Percentiles rank a stretch among this genome's conserved stretches.
Conservation (phyloP, 2,329 filamentous ascomycete species). For the Cadophora sp. region DNA sequence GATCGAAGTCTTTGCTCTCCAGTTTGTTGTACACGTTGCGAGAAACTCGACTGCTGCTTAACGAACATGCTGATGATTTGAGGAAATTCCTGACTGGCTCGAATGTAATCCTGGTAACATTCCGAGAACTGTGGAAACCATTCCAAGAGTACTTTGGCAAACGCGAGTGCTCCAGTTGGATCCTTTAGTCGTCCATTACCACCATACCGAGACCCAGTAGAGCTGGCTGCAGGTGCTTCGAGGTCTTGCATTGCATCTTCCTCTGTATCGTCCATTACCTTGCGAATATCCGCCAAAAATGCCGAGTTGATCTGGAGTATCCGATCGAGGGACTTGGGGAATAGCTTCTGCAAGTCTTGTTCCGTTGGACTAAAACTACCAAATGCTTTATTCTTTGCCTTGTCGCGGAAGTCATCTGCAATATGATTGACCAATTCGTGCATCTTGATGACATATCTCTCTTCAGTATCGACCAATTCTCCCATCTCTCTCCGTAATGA, state of each 20-base stretch:
- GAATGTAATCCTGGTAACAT: constrained; percentile 93
- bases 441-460: constrained; percentile 89
- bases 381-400: constrained; percentile 63
- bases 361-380: constrained; percentile 75
- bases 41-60: constrained; percentile 82
- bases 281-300: constrained; percentile 79
- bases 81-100: constrained; percentile 86
- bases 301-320: constrained; percentile 83
- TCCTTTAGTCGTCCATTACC: constrained; percentile 63
- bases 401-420: constrained; percentile 78
- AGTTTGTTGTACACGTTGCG: constrained; percentile 77
- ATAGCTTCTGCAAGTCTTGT: constrained; percentile 76
- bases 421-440: constrained; percentile 83
- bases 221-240: constrained; percentile 61
- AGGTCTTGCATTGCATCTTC: constrained; percentile 80
- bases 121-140: constrained; percentile 94
- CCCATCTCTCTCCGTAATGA: constrained; percentile 86
- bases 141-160: constrained; percentile 82
- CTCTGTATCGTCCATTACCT: constrained; percentile 82
- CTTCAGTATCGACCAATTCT: constrained; percentile 91
- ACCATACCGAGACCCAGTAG: constrained; percentile 53
- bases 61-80: constrained; percentile 80
- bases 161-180: constrained; percentile 76
- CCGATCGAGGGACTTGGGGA: constrained; percentile 79
- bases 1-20: constrained; percentile 93